Evolutionary conservation across 2,329 filamentous ascomycete genomes (phyloP).

Genomic region (Nemania abortiva): DNA sequence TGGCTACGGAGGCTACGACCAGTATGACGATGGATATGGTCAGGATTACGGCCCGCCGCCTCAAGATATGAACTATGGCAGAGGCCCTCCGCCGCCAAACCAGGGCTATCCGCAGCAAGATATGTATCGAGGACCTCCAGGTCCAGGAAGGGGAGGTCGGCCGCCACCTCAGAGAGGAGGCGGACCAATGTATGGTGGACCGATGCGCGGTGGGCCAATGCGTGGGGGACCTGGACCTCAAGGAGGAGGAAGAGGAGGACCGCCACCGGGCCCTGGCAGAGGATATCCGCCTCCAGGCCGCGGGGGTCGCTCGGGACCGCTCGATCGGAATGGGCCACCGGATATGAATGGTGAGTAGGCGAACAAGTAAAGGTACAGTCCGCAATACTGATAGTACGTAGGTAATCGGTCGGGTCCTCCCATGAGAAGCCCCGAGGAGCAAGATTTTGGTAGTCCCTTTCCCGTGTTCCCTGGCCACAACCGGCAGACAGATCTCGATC

Average conservation of each 20-base stretch:
- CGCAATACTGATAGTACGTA: conserved; percentile 40
- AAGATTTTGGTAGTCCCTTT: conserved; percentile 58
- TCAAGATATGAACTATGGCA: conserved; percentile 61
- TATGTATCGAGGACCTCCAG: conserved; percentile 57
- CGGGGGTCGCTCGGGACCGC: conserved; percentile 54
- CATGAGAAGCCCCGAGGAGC: conserved; percentile 48
- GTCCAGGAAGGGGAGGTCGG: conserved; percentile 57
- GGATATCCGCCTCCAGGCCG: conserved; percentile 37
- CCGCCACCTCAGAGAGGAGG: conserved; percentile 59
- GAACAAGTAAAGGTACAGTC: neutral
- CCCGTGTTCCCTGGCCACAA: conserved; percentile 58
- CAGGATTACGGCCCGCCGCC: conserved; percentile 56
- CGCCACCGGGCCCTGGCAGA: conserved; percentile 32
- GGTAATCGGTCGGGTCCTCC: conserved; percentile 43
- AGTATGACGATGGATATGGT: conserved; percentile 57
- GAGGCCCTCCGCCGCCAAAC: conserved; percentile 56
- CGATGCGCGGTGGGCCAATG: conserved; percentile 56
- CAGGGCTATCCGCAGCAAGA: conserved; percentile 59
- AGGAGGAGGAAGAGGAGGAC: conserved; percentile 41
- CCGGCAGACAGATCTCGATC: conserved; percentile 55
- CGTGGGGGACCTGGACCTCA: conserved; percentile 35
- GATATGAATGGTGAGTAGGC: conserved; percentile 52
- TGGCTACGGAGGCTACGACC: conserved; percentile 58
- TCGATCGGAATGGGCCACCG: conserved; percentile 54
- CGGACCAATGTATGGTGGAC: conserved; percentile 59